These are phyloP conservation scores for Porpolomopsis calyptriformis DNA, from an alignment of 768 basidiomycete genomes.

Conservation along the genomic window DNA sequence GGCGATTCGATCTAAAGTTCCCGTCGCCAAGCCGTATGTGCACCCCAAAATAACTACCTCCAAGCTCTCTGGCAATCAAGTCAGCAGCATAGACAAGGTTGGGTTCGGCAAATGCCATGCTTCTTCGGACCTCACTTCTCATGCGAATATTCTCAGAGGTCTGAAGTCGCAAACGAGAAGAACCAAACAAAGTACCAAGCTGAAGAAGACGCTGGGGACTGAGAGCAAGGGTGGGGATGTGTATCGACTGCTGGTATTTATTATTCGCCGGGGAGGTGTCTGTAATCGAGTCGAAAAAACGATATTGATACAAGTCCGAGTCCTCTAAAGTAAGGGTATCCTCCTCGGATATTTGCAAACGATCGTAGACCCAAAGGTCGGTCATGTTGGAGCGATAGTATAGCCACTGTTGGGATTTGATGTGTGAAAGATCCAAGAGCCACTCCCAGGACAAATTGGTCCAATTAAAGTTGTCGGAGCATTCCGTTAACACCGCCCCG, in stretches of 20 bases:
- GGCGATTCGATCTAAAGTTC: constrained; percentile 35
- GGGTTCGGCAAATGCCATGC: constrained; percentile 49
- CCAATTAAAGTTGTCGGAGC: constrained; percentile 47
- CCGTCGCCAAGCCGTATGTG: constrained; percentile 69
- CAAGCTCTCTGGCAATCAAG: constrained; percentile 33
- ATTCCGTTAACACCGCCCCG: constrained; percentile 40
- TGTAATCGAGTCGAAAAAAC: constrained; percentile 40
- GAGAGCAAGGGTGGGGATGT: constrained; percentile 31
- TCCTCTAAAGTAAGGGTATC: constrained; percentile 46
- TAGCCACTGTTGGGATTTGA: constrained; percentile 31
- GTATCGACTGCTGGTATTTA: constrained; percentile 35
- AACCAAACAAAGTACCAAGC: constrained; percentile 69
- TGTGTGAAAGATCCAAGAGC: constrained; percentile 44
- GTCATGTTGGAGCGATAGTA: constrained; percentile 42
- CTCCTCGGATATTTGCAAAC: constrained; percentile 25
- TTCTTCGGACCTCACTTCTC: constrained; percentile 37
- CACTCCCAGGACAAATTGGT: constrained; percentile 62
- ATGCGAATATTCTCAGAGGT: constrained; percentile 28
- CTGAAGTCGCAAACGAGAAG: constrained; percentile 51
- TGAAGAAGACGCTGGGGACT: constrained; percentile 45
- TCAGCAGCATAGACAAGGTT: constrained; percentile 33
- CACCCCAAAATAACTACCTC: constrained; percentile 43
- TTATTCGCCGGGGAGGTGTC: constrained; percentile 17
- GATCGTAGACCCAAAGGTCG: constrained; percentile 33
- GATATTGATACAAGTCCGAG: constrained; percentile 48